These are phyloP conservation scores for Hypsizygus ulmarius DNA, from an alignment of 1,284 basidiomycete species.

Conservation along the genomic window DNA sequence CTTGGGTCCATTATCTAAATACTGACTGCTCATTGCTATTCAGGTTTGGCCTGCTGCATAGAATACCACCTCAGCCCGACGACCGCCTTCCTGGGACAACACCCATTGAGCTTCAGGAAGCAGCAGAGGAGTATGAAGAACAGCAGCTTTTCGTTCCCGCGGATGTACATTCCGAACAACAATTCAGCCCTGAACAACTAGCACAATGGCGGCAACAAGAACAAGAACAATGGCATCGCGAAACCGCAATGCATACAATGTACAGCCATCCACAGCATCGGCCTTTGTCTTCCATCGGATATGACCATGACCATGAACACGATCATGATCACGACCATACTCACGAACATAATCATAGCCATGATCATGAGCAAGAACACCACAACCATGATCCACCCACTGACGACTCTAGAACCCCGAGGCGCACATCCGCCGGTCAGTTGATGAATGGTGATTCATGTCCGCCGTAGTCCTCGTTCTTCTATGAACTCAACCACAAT, in stretches of 20 bases:
- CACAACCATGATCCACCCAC: slow-evolving; percentile 19
- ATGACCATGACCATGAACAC: slow-evolving; percentile 3
- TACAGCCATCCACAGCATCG: slow-evolving; percentile 20
- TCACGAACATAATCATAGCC: slow-evolving; percentile 14
- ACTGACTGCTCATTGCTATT: slow-evolving; percentile 9
- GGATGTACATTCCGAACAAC: slow-evolving; percentile 42
- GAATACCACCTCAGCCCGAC: slow-evolving; percentile 72
- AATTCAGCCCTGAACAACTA: slow-evolving; percentile 31
- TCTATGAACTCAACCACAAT: slow-evolving; percentile 32
- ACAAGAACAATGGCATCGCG: slow-evolving; percentile 39
- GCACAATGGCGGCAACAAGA: slow-evolving; percentile 39
- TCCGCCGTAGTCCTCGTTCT: slow-evolving; percentile 33
- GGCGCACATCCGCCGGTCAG: slow-evolving; percentile 29
- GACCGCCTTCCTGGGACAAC: slow-evolving; percentile 52
- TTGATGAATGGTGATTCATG: slow-evolving; percentile 47
- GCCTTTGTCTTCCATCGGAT: not conserved
- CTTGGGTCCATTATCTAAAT: slow-evolving; percentile 1
- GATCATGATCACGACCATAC: slow-evolving; percentile 12
- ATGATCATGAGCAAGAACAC: slow-evolving; percentile 21
- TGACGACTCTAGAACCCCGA: slow-evolving; percentile 20
- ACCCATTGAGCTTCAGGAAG: slow-evolving; percentile 51
- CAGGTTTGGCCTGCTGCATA: slow-evolving; percentile 83
- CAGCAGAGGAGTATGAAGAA: slow-evolving; percentile 51
- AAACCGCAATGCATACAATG: slow-evolving; percentile 26
- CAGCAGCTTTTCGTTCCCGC: slow-evolving; percentile 72